These are phyloP conservation scores for Spirogloea muscicola DNA, from an alignment of 139 green algal genomes.

Conservation along the genomic window DNA sequence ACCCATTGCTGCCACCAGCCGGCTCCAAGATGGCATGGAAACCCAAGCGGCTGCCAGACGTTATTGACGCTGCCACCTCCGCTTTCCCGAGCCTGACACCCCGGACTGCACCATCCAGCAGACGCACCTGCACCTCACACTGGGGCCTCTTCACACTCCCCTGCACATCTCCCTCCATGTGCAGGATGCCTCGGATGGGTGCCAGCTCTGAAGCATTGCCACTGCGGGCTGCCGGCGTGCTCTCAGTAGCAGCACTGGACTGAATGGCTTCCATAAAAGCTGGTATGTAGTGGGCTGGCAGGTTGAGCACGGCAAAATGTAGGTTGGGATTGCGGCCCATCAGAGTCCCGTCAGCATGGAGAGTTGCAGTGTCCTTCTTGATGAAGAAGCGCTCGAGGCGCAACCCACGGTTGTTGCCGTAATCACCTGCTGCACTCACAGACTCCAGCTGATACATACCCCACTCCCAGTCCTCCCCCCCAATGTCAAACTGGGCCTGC, in stretches of 20 bases:
- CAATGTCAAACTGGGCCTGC: constrained; percentile 47
- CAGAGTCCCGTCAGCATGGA: constrained; percentile 47
- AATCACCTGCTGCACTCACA: constrained; percentile 30
- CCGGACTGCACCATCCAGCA: constrained; percentile 33
- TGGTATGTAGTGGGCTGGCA: constrained; percentile 43
- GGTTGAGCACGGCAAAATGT: constrained; percentile 51
- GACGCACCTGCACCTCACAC: constrained; percentile 41
- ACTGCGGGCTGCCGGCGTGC: no score
- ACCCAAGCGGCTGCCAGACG: constrained; percentile 1
- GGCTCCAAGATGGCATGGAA: constrained; percentile 43
- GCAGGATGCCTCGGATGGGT: constrained; percentile 17
- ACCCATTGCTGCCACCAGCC: neutral
- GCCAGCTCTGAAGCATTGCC: no score
- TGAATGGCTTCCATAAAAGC: constrained; percentile 40
- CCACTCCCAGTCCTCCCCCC: constrained; percentile 51
- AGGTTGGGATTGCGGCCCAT: constrained; percentile 50
- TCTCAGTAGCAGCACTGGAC: no score
- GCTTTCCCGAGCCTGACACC: constrained; percentile 27
- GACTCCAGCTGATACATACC: constrained; percentile 47
- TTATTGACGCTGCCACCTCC: constrained; percentile 36
- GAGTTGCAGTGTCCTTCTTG: constrained; percentile 30
- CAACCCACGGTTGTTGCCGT: constrained; percentile 41
- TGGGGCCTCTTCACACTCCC: constrained; percentile 27
- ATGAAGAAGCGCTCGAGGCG: constrained; percentile 37
- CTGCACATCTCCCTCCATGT: constrained; percentile 35